Percentiles rank a stretch among this genome's conserved stretches.
These are phyloP conservation scores for Cerioporus squamosus DNA, from an alignment of 1,284 basidiomycete species.

Conservation along the genomic window DNA sequence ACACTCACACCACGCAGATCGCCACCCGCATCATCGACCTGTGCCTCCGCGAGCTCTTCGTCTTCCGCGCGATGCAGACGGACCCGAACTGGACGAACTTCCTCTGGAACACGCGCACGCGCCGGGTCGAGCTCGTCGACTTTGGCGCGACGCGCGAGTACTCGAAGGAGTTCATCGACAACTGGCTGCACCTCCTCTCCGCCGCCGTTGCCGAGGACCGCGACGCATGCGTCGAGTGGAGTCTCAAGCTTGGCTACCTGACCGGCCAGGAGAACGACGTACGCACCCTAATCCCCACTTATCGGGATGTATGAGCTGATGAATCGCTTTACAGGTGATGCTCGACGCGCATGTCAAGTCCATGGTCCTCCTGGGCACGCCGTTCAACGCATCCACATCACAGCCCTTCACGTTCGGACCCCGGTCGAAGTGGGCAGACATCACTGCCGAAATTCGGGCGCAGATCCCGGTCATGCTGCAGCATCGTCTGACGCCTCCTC, in stretches of 20 bases:
- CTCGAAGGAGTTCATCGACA: constrained; percentile 85
- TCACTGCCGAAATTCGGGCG: constrained; percentile 76
- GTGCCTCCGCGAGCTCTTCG: constrained; percentile 90
- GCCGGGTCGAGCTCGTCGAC: constrained; percentile 89
- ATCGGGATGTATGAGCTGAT: neutral
- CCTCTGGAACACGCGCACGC: constrained; percentile 76
- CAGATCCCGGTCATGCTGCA: constrained; percentile 93
- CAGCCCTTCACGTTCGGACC: constrained; percentile 79
- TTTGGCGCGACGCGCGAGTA: constrained; percentile 95
- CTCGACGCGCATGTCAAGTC: constrained; percentile 86
- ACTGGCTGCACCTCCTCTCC: constrained; percentile 82
- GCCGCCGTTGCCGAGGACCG: constrained; percentile 79
- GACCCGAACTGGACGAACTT: constrained; percentile 99
- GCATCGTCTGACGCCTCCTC: constrained; percentile 90
- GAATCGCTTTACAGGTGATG: constrained; percentile 90
- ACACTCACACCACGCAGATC: constrained; percentile 57
- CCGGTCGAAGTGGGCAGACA: constrained; percentile 64
- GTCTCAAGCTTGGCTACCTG: constrained; percentile 85
- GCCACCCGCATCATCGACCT: constrained; percentile 83
- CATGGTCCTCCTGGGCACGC: constrained; percentile 82
- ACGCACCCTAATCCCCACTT: constrained; percentile 18
- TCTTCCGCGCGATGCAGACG: constrained; percentile 95
- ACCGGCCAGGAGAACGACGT: constrained; percentile 89
- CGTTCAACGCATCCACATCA: constrained; percentile 67
- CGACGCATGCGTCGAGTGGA: constrained; percentile 75